Evolutionary conservation across 2,329 filamentous ascomycete genomes (phyloP), one percentile per base, ranked within the genome.

Genomic region (Plenodomus lindquistii): DNA sequence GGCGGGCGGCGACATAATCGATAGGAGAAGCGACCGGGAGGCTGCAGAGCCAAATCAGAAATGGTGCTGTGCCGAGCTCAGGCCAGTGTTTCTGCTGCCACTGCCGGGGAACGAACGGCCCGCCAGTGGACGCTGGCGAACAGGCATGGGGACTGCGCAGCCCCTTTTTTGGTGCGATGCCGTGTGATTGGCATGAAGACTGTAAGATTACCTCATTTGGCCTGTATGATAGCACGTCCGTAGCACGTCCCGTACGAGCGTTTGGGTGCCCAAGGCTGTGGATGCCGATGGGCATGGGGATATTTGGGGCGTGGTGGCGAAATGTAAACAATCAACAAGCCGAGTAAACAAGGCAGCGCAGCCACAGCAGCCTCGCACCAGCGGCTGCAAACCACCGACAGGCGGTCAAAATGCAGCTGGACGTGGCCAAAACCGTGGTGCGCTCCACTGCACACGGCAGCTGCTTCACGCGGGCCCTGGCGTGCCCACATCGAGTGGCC

Each of bases 1-100:
- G 48, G 48, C 48, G 44, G 24, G 19, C 17, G 16, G 8, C 36
- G 16, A 42, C 31, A 37, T 42, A 59, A 56, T 54, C 53, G 53
- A 57, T 59, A 56, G 48, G 48, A 46, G 37, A 55, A 48, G 53
- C 48, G 47, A 47, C 50, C 39, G 27, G 41, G 43, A 43, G 40
- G 55, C 48, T 55, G 52, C 56, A 59, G 40, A 52, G 50, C 38
- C 55, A 31, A 60, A 66, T 63, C 58, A 67, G 63, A 63, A 60
- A n/a, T n/a, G n/a, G n/a, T n/a, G n/a, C n/a, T 66, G 66, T 58
- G 65, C 65, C 67, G 63, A 65, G 52, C 44, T 59, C 62, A 63
- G 35, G 8, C 35, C 4, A 16, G 16, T 13, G 35, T 18, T 3
- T 37, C 57, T 54, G 57, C 49, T 55, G 46, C 55, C 52, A 37